Evolutionary conservation across 345 rosid genomes (phyloP).

Genomic region (Brassica juncea): DNA sequence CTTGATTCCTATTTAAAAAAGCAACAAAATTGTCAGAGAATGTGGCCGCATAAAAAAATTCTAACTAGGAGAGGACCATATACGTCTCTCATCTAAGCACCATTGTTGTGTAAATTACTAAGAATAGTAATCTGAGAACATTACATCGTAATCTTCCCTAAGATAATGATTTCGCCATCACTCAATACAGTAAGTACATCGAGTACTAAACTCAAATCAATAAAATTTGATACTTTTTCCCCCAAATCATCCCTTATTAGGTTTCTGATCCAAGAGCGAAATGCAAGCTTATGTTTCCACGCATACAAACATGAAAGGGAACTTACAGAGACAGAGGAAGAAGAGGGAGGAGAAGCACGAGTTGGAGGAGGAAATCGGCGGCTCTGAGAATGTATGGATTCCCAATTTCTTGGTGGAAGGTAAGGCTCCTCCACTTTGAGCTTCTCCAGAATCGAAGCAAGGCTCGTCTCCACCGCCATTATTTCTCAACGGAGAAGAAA

Average conservation of each 20-base stretch:
- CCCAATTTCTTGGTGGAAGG: slow-evolving; percentile 89
- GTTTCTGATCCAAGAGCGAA: slow-evolving; percentile 3
- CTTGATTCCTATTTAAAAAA: slow-evolving; percentile 63
- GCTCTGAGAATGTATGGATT: slow-evolving; percentile 66
- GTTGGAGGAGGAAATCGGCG: slow-evolving; percentile 34
- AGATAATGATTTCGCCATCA: not conserved
- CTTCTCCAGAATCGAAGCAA: slow-evolving; percentile 64
- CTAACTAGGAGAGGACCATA: not conserved
- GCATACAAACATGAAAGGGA: not conserved
- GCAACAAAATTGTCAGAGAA: not conserved
- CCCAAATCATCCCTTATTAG: slow-evolving; percentile 16
- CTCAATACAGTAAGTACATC: not conserved
- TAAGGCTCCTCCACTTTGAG: slow-evolving; percentile 76
- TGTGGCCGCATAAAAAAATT: too few relatives aligned
- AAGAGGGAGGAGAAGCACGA: slow-evolving; percentile 36
- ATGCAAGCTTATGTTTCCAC: not conserved
- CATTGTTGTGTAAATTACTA: not conserved
- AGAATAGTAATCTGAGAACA: not conserved
- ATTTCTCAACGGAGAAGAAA: not conserved
- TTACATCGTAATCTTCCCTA: not conserved
- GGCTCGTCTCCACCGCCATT: slow-evolving; percentile 66
- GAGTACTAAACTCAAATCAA: not conserved
- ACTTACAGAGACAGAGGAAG: slow-evolving; percentile 79
- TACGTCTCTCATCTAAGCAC: slow-evolving; percentile 1
- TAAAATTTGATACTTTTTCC: not conserved